phyloP scores from a whole-genome alignment of 108 stramenopile species.

The Stephanodiscus triporus region DNA sequence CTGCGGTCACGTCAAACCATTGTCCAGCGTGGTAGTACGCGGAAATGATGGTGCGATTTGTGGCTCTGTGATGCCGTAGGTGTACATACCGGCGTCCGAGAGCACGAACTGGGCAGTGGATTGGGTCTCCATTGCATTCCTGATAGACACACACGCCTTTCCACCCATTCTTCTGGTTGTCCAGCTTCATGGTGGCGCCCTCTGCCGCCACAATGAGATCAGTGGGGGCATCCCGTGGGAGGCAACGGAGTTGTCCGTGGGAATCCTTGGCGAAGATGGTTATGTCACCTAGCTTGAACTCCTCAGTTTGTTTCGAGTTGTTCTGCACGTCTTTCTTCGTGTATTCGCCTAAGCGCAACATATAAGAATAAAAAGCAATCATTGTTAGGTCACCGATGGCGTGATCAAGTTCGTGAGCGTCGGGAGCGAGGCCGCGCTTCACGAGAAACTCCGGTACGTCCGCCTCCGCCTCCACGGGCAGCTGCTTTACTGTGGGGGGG shows the following conservation, averaged over 20 bases:
- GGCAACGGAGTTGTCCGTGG: not conserved
- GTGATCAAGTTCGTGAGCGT: not conserved
- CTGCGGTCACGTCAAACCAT: not conserved
- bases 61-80: not conserved
- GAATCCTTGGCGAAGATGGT: not conserved
- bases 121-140: not conserved
- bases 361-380: conserved; percentile 7
- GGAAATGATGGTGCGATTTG: not conserved
- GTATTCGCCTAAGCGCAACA: not conserved
- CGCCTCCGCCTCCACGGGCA: conserved; percentile 1
- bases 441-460: not conserved
- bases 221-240: not conserved
- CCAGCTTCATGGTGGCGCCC: not conserved
- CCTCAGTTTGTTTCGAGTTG: not conserved
- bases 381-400: not conserved
- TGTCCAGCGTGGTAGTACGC: not conserved
- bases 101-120: not conserved
- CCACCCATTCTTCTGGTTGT: too few relatives aligned
- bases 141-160: not conserved
- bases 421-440: not conserved
- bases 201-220: not conserved
- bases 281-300: not conserved
- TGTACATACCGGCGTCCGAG: not conserved
- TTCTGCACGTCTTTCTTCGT: not conserved
- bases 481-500: not conserved